Conservation (phyloP, 495 filamentous ascomycete genomes). For the Neurospora sp. region DNA sequence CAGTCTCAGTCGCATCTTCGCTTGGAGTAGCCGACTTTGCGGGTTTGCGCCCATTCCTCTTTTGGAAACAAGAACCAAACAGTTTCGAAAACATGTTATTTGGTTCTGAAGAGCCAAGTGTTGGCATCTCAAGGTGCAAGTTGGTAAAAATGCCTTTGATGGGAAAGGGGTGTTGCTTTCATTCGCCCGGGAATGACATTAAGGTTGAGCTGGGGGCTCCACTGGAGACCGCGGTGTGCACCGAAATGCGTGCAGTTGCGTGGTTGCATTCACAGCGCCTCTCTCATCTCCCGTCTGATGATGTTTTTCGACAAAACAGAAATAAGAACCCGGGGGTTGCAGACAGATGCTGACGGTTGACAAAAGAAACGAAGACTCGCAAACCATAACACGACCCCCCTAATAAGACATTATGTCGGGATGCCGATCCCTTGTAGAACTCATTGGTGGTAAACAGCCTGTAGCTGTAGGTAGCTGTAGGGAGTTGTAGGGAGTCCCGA, state of each 20-base stretch:
- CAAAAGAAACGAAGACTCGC: not conserved
- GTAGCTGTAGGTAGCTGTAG: not conserved
- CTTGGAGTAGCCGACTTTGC: slow-evolving; percentile 7
- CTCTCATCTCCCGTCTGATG: not conserved
- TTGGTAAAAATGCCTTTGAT: not conserved
- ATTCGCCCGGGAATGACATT: not conserved
- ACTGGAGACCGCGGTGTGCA: not conserved
- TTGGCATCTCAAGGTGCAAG: not conserved
- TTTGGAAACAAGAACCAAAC: slow-evolving; percentile 21
- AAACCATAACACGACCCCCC: not conserved
- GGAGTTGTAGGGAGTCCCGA: not conserved
- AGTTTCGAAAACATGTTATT: slow-evolving; percentile 12
- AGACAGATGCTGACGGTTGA: not conserved
- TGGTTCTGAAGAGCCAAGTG: not conserved
- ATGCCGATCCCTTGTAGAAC: slow-evolving; percentile 18
- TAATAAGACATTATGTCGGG: slow-evolving; percentile 23
- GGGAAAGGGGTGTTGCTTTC: not conserved
- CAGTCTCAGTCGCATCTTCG: slow-evolving; percentile 15
- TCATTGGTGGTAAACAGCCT: slow-evolving; percentile 1
- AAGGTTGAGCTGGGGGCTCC: not conserved
- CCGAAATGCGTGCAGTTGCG: not conserved
- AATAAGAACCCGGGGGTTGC: not conserved
- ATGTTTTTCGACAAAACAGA: not conserved
- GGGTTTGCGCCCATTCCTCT: slow-evolving; percentile 4
- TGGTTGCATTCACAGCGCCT: not conserved